phyloP scores from a whole-genome alignment of 306 rosid genomes.

The Luffa acutangula region DNA sequence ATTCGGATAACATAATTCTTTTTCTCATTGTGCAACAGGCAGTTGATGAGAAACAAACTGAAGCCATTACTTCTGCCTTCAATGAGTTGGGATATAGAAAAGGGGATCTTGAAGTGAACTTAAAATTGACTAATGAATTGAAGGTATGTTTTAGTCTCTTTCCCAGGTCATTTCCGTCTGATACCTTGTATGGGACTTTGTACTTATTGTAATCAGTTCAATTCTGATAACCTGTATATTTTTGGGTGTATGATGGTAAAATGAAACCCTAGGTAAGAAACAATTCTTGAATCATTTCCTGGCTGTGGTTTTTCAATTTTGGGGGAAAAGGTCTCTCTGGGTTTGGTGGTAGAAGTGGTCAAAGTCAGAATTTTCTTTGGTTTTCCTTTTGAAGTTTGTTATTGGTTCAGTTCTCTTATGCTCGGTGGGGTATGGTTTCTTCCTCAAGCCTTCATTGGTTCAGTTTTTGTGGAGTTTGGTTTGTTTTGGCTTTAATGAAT shows the following conservation, averaged over 20 bases:
- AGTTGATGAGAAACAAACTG: conserved; percentile 81
- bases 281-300: background rate
- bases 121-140: conserved; percentile 71
- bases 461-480: too few species aligned
- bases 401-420: too few species aligned
- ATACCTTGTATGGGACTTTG: background rate
- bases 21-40: conserved; percentile 33
- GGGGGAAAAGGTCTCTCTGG: too few species aligned
- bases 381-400: too few species aligned
- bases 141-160: conserved; percentile 34
- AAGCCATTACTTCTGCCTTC: conserved; percentile 59
- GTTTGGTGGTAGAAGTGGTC: too few species aligned
- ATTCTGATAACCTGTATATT: background rate
- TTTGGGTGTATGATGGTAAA: background rate
- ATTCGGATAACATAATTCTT: background rate
- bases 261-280: background rate
- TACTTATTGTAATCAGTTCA: background rate
- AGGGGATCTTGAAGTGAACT: conserved; percentile 76
- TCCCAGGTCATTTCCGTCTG: background rate
- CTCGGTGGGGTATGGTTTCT: too few species aligned
- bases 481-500: too few species aligned
- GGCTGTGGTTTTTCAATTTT: too few species aligned
- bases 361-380: too few species aligned
- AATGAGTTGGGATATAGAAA: conserved; percentile 77
- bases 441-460: too few species aligned